Conservation (phyloP, 768 basidiomycete species). For the Coprinellus micaceus region DNA sequence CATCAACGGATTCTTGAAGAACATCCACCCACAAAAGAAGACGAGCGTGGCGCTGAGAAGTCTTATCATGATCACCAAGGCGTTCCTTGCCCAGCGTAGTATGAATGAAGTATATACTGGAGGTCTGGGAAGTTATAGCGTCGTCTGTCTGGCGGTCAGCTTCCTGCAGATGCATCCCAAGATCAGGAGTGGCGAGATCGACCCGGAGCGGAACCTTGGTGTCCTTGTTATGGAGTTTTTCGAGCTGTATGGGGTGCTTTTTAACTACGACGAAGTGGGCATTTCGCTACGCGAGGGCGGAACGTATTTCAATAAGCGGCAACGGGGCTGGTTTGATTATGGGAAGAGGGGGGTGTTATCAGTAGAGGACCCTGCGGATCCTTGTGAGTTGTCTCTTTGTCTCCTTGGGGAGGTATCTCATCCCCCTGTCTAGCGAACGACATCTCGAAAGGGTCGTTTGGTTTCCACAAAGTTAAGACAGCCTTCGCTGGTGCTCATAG, state of each 20-base stretch:
- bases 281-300: conserved; percentile 88
- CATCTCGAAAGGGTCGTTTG: conserved; percentile 85
- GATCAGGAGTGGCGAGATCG: conserved; percentile 82
- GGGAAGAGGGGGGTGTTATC: conserved; percentile 58
- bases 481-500: conserved; percentile 79
- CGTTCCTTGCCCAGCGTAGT: conserved; percentile 80
- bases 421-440: conserved; percentile 67
- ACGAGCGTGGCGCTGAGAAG: conserved; percentile 66
- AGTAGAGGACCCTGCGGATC: conserved; percentile 92
- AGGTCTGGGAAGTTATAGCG: conserved; percentile 90
- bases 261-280: conserved; percentile 88
- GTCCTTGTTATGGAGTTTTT: conserved; percentile 97
- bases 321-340: conserved; percentile 77
- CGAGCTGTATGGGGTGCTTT: conserved; percentile 88
- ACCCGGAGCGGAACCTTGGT: conserved; percentile 84
- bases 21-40: conserved; percentile 42
- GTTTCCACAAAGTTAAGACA: conserved; percentile 74
- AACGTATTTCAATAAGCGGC: conserved; percentile 79
- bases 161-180: conserved; percentile 99
- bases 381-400: conserved; percentile 50
- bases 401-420: conserved; percentile 1
- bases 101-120: conserved; percentile 99
- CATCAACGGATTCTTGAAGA: conserved; percentile 72
- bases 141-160: conserved; percentile 88
- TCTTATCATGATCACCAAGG: conserved; percentile 86